Evolutionary conservation across 768 basidiomycete species (phyloP), one percentile per base, ranked within the genome.

Genomic region (Boletus pseudopeckii): DNA sequence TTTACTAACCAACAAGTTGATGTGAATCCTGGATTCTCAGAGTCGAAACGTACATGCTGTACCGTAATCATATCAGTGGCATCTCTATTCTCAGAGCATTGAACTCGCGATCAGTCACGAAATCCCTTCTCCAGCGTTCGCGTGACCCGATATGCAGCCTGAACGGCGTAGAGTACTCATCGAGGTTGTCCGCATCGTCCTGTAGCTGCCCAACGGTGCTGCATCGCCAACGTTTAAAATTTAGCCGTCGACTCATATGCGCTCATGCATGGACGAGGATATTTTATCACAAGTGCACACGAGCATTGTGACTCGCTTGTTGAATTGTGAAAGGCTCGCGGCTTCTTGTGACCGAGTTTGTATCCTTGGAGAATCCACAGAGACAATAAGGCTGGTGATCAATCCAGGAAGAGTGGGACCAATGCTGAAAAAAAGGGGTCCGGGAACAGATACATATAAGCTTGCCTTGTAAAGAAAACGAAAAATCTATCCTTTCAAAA

Each of bases 351-450:
- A 15, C 38, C 24, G 24, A 13, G 22, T 5, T n/a, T n/a, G 20
- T 20, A 32, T 32, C 11, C 18, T 17, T 26, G 51, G 38, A 37
- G 55, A 43, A 56, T 56, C 54, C 22, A 20, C 18, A 33, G 22
- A n/a, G 38, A 46, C 39, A 4, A 14, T 28, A 7, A n/a, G n/a
- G n/a, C 2, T 11, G 33, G 47, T 9, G 47, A 58, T 59, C 57
- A 7, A 22, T 39, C 40, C 39, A 22, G 36, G 56, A 58, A 58
- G 40, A 18, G 17, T 17, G 44, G 43, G 2, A 17, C 54, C 8
- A 33, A 24, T 18, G 11, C 28, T 22, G 42, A 38, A 28, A 15
- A 28, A 28, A n/a, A 7, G 22, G 20, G 15, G 7, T 26, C 10
- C 10, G 1, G 22, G 44, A 34, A 7, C 18, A 22, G 7, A 14